Percentiles rank a stretch among this genome's conserved stretches.
Evolutionary conservation across 169 alveolate species (phyloP).

Genomic region (Besnoitia besnoiti): DNA sequence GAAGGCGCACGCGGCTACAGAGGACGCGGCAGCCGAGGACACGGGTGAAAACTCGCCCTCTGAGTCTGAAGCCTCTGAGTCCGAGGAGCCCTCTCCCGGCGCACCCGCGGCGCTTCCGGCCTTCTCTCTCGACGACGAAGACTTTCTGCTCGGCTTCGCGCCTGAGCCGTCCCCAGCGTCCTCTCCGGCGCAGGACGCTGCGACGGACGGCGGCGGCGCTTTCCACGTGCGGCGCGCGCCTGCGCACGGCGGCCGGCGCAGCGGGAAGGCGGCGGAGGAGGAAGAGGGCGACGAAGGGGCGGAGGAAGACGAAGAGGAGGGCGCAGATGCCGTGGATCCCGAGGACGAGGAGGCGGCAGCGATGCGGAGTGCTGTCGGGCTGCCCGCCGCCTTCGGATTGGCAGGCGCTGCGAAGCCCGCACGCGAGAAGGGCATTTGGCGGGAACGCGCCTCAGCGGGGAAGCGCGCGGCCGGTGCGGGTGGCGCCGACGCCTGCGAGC

Average conservation of each 20-base stretch:
- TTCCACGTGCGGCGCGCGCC: not conserved
- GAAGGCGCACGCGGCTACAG: not conserved
- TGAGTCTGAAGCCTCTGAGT: not conserved
- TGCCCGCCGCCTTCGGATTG: constrained; percentile 1
- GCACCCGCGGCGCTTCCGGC: not conserved
- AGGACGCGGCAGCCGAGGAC: not conserved
- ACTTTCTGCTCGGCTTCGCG: not conserved
- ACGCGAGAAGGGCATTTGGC: not conserved
- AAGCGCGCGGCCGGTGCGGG: too few relatives aligned
- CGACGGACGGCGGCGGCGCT: not conserved
- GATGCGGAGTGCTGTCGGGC: not conserved
- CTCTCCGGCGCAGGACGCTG: not conserved
- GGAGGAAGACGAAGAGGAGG: not conserved
- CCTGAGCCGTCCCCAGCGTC: not conserved
- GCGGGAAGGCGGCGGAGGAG: not conserved
- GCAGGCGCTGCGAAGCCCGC: not conserved
- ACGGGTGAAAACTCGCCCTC: not conserved
- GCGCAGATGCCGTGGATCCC: not conserved
- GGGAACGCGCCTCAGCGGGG: not conserved
- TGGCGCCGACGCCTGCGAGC: not conserved
- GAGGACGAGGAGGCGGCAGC: not conserved
- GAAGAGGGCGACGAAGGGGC: not conserved
- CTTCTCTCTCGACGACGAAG: not conserved
- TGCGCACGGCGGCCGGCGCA: not conserved
- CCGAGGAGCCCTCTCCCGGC: not conserved